A percentile compares a stretch with the other conserved stretches of the same genome.
Evolutionary conservation across 345 rosid species (phyloP).

Genomic region (Capsella bursapastoris): DNA sequence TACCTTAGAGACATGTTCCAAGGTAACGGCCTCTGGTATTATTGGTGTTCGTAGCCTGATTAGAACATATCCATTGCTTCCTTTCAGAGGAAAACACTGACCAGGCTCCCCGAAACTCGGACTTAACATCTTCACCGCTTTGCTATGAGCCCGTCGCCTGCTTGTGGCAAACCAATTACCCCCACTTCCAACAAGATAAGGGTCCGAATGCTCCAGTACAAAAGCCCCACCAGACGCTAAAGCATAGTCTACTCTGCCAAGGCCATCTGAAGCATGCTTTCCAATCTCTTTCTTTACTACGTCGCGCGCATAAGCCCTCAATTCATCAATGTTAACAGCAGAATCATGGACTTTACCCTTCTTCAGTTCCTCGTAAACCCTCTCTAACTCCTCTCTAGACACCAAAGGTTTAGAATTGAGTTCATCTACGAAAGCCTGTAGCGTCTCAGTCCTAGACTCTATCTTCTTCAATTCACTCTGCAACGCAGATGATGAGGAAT

Average conservation of each 20-base stretch:
- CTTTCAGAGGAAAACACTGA: constrained; percentile 87
- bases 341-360: constrained; percentile 50
- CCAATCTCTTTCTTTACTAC: constrained; percentile 78
- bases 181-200: constrained; percentile 51
- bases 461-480: constrained; percentile 58
- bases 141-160: constrained; percentile 50
- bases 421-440: constrained; percentile 61
- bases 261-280: constrained; percentile 95
- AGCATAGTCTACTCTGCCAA: constrained; percentile 82
- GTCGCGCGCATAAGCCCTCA: constrained; percentile 78
- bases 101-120: constrained; percentile 99
- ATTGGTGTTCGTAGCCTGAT: constrained; percentile 73
- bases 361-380: constrained; percentile 58
- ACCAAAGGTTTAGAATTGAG: constrained; percentile 60
- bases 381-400: constrained; percentile 73
- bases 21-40: constrained; percentile 80
- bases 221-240: constrained; percentile 69
- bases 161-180: constrained; percentile 54
- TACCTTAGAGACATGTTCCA: constrained; percentile 96
- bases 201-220: constrained; percentile 78
- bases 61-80: constrained; percentile 77
- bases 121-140: constrained; percentile 70
- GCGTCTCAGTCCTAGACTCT: constrained; percentile 42
- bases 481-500: constrained; percentile 48
- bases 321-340: constrained; percentile 58